Evolutionary conservation across 2,329 filamentous ascomycete species (phyloP).

Genomic region (Alternaria angustiovoidea): DNA sequence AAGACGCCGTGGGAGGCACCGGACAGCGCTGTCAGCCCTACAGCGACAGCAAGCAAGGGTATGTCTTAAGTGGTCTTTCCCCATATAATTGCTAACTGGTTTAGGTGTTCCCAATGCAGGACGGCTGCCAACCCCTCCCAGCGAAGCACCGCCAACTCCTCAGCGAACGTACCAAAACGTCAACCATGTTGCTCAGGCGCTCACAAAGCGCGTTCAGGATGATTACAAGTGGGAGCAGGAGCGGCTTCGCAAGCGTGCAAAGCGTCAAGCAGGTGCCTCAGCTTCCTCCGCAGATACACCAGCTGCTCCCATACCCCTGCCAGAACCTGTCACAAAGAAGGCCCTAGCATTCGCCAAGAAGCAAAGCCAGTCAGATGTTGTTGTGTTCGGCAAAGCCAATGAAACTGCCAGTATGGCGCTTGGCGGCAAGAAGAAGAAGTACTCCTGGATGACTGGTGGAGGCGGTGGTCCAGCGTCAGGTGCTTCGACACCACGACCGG

Average conservation of each 20-base stretch:
- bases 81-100: constrained; percentile 14
- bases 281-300: constrained; percentile 40
- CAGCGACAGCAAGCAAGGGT: constrained; percentile 55
- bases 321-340: constrained; percentile 77
- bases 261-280: constrained; percentile 45
- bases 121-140: constrained; percentile 56
- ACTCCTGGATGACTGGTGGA: constrained; percentile 73
- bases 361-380: constrained; percentile 76
- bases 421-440: constrained; percentile 73
- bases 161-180: constrained; percentile 61
- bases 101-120: constrained; percentile 48
- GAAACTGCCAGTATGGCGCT: constrained; percentile 83
- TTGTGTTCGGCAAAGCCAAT: constrained; percentile 83
- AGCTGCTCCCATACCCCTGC: constrained; percentile 33
- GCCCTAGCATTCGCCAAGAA: constrained; percentile 81
- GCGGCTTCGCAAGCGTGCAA: constrained; percentile 57
- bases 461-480: constrained; percentile 49
- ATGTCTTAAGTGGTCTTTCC: neutral
- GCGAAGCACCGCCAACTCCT: constrained; percentile 58
- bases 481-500: constrained; percentile 44
- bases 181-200: constrained; percentile 66
- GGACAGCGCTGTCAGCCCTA: constrained; percentile 63
- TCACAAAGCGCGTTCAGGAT: constrained; percentile 42
- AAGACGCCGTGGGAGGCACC: constrained; percentile 53
- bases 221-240: constrained; percentile 78